A percentile compares a stretch with the other conserved stretches of the same genome.
Evolutionary conservation across 352 stramenopile species (phyloP).

Genomic region (Phytophthora litchii): DNA sequence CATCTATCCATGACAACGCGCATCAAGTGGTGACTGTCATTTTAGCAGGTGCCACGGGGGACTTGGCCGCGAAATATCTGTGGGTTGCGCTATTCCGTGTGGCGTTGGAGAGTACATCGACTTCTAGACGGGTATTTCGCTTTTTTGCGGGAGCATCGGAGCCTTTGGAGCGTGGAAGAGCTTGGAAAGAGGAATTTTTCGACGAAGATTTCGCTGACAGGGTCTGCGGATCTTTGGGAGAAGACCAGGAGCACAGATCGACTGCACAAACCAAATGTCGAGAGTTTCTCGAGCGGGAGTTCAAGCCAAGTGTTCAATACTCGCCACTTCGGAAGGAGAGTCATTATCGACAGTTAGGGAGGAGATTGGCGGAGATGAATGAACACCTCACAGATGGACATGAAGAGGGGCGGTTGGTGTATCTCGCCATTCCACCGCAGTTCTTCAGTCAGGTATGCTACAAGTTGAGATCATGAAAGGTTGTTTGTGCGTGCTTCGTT

Average conservation of each 20-base stretch:
- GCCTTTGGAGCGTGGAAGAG: conserved; percentile 24
- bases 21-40: conserved; percentile 48
- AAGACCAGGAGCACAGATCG: not conserved
- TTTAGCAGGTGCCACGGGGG: conserved; percentile 72
- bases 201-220: conserved; percentile 31
- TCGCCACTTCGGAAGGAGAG: conserved; percentile 37
- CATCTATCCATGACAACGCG: not conserved
- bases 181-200: conserved; percentile 52
- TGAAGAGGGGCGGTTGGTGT: conserved; percentile 57
- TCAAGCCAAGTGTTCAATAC: conserved; percentile 54
- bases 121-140: conserved; percentile 15
- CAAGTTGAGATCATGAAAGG: not conserved
- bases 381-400: not conserved
- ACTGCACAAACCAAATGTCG: conserved; percentile 23
- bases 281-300: conserved; percentile 40
- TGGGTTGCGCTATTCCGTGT: conserved; percentile 78
- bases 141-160: conserved; percentile 58
- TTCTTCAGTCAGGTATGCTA: conserved; percentile 61
- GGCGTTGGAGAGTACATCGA: conserved; percentile 35
- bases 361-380: conserved; percentile 15
- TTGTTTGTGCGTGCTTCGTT: conserved; percentile 10
- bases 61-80: conserved; percentile 86
- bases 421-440: conserved; percentile 77
- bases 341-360: conserved; percentile 40
- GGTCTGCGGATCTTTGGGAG: conserved; percentile 38